Evolutionary conservation across 1,139 yeast genomes (phyloP), one percentile per base, ranked within the genome.

Genomic region (Suhomyces bribrorum): DNA sequence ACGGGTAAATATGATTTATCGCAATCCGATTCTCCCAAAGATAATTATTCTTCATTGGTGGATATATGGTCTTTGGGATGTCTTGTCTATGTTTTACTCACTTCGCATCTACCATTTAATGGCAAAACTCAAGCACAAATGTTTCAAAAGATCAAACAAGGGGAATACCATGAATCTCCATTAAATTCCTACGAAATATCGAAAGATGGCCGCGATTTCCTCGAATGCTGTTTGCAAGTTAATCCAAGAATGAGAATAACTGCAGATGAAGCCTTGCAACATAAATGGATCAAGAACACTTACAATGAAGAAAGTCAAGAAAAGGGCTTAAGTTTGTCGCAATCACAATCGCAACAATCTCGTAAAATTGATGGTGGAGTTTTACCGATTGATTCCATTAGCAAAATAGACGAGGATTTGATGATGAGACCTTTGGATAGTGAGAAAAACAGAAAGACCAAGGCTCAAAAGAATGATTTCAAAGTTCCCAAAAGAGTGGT

Each of bases 21-120:
- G 34, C 66, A 54, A 44, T 56, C 55, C 35, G 41, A 44, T 28
- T 35, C 53, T 27, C 35, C 50, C 18, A 48, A 50, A 9, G 62
- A 57, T 25, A 73, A 83, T 40, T 92, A 92, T 55, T 87, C 96
- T 5, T 83, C 86, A 31, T 73, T 86, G 43, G 97, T 90, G 5
- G 98, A 92, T 60, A 86, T 92, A 72, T 92, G 98, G 98, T 87
- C 97, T 1, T 56, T 72, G 27, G 77, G 97, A 0, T 92, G 98
- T 60, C 66, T 92, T 25, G 84, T 89, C 0, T 92, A 88, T 62
- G 97, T 92, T 8, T 79, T 90, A 27, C 64, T 92, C 38, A 90
- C 97, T 0, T 92, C 94, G 0, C 96, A 88, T 68, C 66, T 90
- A 42, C 98, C 98, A 2, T 92, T 92, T 57, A 88, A 90, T 56